These are phyloP conservation scores for Verticillium klebahnii DNA, from an alignment of 2,329 filamentous ascomycete genomes.

Conservation along the genomic window DNA sequence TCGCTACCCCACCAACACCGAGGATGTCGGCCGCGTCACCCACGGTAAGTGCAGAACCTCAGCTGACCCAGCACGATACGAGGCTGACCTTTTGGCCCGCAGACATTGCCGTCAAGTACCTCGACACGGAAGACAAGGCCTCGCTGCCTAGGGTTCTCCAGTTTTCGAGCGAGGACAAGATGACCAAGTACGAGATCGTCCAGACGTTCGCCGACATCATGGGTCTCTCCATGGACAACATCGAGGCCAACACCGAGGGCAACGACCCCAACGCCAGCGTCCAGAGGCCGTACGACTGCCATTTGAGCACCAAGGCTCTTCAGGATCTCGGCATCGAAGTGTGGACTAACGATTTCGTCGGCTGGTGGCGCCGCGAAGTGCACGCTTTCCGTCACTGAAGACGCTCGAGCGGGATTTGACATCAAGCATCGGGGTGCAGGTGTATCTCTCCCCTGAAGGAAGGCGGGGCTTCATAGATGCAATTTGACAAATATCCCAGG, in stretches of 20 bases:
- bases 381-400: constrained; percentile 52
- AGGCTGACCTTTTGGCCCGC: constrained; percentile 10
- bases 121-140: constrained; percentile 40
- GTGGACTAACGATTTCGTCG: constrained; percentile 67
- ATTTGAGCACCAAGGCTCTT: constrained; percentile 72
- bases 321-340: constrained; percentile 72
- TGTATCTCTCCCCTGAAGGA: too few relatives aligned
- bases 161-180: constrained; percentile 79
- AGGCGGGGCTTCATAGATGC: too few relatives aligned
- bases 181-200: constrained; percentile 89
- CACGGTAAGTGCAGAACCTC: constrained; percentile 41
- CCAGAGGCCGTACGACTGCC: constrained; percentile 81
- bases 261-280: constrained; percentile 68
- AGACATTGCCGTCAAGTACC: constrained; percentile 70
- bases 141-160: constrained; percentile 69
- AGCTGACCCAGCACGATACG: background rate
- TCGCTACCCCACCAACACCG: constrained; percentile 83
- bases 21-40: constrained; percentile 77
- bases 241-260: constrained; percentile 66
- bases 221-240: constrained; percentile 63
- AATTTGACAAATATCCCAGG: too few relatives aligned
- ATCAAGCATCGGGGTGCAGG: background rate
- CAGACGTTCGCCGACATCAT: constrained; percentile 73
- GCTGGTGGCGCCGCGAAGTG: constrained; percentile 72
- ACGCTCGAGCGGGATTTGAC: too few relatives aligned